phyloP scores from a whole-genome alignment of 306 rosid genomes.

The Glycyrrhiza uralensis region DNA sequence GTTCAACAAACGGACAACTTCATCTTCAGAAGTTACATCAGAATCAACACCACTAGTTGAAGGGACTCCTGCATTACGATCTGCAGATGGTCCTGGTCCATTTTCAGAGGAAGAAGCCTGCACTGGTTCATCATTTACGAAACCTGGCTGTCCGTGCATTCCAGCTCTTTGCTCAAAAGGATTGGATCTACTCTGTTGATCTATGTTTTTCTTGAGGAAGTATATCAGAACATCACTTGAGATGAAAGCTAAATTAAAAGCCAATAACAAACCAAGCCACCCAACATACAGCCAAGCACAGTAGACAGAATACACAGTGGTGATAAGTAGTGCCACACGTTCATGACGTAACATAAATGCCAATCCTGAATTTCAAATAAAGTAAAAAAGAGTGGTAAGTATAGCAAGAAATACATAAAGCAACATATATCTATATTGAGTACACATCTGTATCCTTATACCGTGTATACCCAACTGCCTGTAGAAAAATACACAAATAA shows the following conservation, averaged over 20 bases:
- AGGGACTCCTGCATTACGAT: conserved; percentile 73
- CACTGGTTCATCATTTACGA: conserved; percentile 56
- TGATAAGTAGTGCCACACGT: conserved; percentile 65
- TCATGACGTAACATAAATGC: conserved; percentile 70
- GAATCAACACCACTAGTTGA: conserved; percentile 86
- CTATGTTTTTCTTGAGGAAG: conserved; percentile 73
- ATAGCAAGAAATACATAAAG: conserved; percentile 17
- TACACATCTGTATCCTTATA: neutral
- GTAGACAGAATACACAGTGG: conserved; percentile 73
- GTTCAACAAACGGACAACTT: conserved; percentile 83
- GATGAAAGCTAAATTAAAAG: conserved; percentile 78
- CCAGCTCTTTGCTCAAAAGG: conserved; percentile 67
- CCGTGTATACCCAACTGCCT: neutral
- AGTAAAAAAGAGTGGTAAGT: conserved; percentile 34
- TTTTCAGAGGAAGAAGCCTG: conserved; percentile 61
- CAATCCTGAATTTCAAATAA: conserved; percentile 63
- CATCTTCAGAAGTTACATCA: conserved; percentile 88
- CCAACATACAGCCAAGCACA: conserved; percentile 90
- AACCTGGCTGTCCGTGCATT: conserved; percentile 69
- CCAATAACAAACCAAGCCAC: conserved; percentile 78
- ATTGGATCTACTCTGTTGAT: conserved; percentile 62
- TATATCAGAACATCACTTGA: conserved; percentile 83
- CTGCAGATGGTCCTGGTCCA: conserved; percentile 59
- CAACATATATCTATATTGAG: neutral
- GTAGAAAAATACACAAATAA: neutral